Evolutionary conservation across 345 rosid genomes (phyloP).

Genomic region (Garcia nutans): DNA sequence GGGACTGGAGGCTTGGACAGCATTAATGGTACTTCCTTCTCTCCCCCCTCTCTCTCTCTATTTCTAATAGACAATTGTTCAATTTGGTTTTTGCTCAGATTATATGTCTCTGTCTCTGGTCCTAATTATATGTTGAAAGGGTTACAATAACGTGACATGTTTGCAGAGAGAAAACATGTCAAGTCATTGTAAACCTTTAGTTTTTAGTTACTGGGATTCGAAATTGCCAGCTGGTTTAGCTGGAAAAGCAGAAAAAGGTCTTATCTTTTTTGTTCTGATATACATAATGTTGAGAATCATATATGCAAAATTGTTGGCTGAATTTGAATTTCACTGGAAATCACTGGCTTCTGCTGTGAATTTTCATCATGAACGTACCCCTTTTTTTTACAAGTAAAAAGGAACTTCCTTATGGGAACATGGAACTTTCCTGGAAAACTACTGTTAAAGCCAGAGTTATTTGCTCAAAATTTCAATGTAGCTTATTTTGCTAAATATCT

Average conservation of each 20-base stretch:
- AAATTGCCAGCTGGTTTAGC: neutral
- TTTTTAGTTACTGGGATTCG: neutral
- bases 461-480: neutral
- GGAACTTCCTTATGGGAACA: neutral
- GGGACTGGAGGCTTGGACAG: constrained; percentile 4
- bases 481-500: neutral
- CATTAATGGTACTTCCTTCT: constrained; percentile 35
- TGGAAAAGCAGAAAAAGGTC: neutral
- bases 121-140: neutral
- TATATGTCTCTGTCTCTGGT: constrained; percentile 1
- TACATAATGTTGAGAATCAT: neutral
- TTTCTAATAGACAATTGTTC: neutral
- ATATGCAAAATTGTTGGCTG: neutral
- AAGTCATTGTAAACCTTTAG: constrained; percentile 16
- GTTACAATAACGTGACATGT: no score
- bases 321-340: neutral
- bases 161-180: constrained; percentile 9
- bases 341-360: neutral
- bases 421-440: neutral
- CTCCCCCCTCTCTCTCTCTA: constrained; percentile 1
- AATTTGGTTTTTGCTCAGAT: neutral
- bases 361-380: no score
- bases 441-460: neutral
- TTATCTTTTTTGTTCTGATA: neutral
- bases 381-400: no score